A percentile compares a stretch with the other conserved stretches of the same genome.
phyloP scores from a whole-genome alignment of 176 grass and related monocot genomes.

The Ampelocalamus luodianensis region DNA sequence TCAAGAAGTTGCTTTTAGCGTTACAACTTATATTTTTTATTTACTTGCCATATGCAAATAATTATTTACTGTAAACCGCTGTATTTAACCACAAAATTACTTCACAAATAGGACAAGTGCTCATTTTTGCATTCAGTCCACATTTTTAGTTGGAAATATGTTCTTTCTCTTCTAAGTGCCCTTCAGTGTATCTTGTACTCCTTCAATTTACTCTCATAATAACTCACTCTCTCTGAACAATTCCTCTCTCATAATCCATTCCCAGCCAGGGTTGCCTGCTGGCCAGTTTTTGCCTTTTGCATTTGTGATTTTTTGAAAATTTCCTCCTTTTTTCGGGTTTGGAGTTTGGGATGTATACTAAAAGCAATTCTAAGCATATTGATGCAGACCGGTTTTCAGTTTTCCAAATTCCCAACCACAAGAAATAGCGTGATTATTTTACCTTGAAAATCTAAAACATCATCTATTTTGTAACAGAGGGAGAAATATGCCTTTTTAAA shows the following conservation, averaged over 20 bases:
- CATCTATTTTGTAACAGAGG: constrained; percentile 13
- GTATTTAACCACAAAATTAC: constrained; percentile 5
- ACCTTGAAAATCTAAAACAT: constrained; percentile 1
- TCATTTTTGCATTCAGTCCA: neutral
- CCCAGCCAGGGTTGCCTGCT: neutral
- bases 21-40: neutral
- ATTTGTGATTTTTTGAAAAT: neutral
- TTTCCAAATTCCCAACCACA: neutral
- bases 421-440: constrained; percentile 12
- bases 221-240: neutral
- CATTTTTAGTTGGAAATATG: constrained; percentile 2
- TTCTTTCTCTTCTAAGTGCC: neutral
- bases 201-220: neutral
- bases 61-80: neutral
- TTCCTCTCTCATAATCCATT: constrained; percentile 19
- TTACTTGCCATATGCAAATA: constrained; percentile 1
- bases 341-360: neutral
- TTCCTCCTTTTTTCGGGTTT: neutral
- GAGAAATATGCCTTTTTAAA: neutral
- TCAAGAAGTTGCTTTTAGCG: constrained; percentile 21
- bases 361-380: neutral
- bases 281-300: neutral
- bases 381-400: neutral
- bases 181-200: neutral
- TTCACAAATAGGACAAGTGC: constrained; percentile 12